Evolutionary conservation across 2,329 filamentous ascomycete species (phyloP), one percentile per base, ranked within the genome.

Genomic region (Proliferodiscus dingleyae): DNA sequence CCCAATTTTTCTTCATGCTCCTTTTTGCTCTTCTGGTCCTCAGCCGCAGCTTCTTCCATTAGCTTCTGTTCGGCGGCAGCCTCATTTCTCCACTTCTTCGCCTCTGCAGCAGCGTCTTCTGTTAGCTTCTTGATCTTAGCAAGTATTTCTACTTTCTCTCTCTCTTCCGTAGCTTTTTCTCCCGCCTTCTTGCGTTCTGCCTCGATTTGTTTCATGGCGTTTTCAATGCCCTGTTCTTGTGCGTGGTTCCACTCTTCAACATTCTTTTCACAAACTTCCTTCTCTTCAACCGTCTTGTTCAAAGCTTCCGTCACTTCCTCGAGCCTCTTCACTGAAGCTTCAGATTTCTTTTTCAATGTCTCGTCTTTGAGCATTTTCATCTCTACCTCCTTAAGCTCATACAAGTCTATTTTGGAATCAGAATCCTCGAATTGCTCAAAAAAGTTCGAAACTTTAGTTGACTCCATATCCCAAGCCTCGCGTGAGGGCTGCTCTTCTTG

Each of bases 311-410:
- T 48, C 26, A 41, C 50, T 13, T 47, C 47, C 28, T 45, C 42
- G 2, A 45, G 32, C 37, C 41, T 43, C 18, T 32, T 37, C 33
- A 45, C 44, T 15, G 37, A 41, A 16, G 49, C 43, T 33, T 30
- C 39, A n/a, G n/a, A n/a, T n/a, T n/a, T n/a, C n/a, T n/a, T n/a
- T n/a, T n/a, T n/a, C n/a, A n/a, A n/a, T 23, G 32, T 43, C 15
- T 48, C 46, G 3, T 34, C 49, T 9, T 19, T 34, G n/a, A 39
- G 43, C 62, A 72, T 66, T 64, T 10, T 70, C 64, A n/a, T n/a
- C n/a, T n/a, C n/a, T n/a, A n/a, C n/a, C n/a, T n/a, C n/a, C n/a
- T n/a, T n/a, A n/a, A n/a, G n/a, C n/a, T n/a, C n/a, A n/a, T n/a
- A n/a, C n/a, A n/a, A n/a, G n/a, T n/a, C n/a, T n/a, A n/a, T n/a